A percentile compares a stretch with the other conserved stretches of the same genome.
These are phyloP conservation scores for Ogataea chonburiensis DNA, from an alignment of 805 yeast species.

Conservation along the genomic window DNA sequence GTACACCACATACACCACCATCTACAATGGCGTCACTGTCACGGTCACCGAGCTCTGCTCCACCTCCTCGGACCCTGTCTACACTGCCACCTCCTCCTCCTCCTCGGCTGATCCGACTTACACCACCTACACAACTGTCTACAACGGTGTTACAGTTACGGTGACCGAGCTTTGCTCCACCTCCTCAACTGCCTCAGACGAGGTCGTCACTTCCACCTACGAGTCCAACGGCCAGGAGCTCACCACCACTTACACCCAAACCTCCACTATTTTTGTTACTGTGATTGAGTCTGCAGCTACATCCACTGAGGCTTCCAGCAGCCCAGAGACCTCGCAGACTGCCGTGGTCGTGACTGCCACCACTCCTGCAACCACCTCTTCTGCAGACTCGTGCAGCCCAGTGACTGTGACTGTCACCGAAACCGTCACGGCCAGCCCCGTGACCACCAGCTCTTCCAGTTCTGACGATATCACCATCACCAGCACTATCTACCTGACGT, in stretches of 20 bases:
- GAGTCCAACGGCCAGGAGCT: conserved; percentile 19
- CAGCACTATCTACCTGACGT: conserved; percentile 20
- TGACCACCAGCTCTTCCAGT: conserved; percentile 1
- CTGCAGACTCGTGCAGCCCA: conserved; percentile 28
- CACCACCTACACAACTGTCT: conserved; percentile 22
- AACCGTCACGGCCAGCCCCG: conserved; percentile 9
- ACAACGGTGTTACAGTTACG: conserved; percentile 23
- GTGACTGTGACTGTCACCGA: conserved; percentile 27
- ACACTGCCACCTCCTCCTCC: conserved; percentile 7
- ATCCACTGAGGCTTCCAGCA: conserved; percentile 6
- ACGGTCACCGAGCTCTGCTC: conserved; percentile 4
- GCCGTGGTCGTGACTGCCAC: conserved; percentile 11
- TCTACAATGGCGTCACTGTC: not conserved
- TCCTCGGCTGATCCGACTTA: conserved; percentile 13
- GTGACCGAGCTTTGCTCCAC: conserved; percentile 20
- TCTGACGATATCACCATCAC: conserved; percentile 20
- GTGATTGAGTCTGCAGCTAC: conserved; percentile 10
- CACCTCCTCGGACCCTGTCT: conserved; percentile 4
- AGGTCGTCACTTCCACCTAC: conserved; percentile 17
- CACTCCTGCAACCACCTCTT: conserved; percentile 4
- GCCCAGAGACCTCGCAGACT: conserved; percentile 8
- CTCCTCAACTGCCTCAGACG: conserved; percentile 8
- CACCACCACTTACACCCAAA: conserved; percentile 23
- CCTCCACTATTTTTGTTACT: conserved; percentile 23
- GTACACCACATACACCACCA: not conserved